Conservation (phyloP, 371 early-diverging fungal genomes). For the Mucor mucedo region DNA sequence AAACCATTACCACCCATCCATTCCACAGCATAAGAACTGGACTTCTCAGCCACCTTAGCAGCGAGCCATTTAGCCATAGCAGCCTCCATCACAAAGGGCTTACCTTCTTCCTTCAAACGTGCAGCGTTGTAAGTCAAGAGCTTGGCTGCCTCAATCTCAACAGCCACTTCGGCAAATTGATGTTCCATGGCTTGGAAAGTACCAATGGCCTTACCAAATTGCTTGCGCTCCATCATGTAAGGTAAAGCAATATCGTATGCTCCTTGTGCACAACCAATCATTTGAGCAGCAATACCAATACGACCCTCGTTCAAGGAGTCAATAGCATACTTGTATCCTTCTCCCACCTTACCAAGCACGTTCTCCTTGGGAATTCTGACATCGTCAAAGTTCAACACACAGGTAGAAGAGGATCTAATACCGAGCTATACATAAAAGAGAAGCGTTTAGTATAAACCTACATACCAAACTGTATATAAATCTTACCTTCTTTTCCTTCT, state of each 20-base stretch:
- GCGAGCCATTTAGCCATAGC: conserved; percentile 98
- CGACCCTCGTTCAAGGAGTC: conserved; percentile 98
- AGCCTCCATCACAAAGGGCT: conserved; percentile 91
- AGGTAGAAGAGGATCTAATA: conserved; percentile 95
- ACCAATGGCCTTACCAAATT: conserved; percentile 89
- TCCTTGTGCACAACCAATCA: conserved; percentile 97
- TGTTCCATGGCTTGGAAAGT: conserved; percentile 97
- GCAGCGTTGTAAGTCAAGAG: conserved; percentile 98
- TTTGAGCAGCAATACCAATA: conserved; percentile 98
- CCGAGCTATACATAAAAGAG: conserved; percentile 47
- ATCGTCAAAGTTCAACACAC: conserved; percentile 93
- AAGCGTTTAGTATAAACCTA: neutral
- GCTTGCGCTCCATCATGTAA: conserved; percentile 94
- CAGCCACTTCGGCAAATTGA: conserved; percentile 95
- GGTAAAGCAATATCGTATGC: conserved; percentile 90
- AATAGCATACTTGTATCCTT: conserved; percentile 99
- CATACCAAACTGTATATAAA: neutral
- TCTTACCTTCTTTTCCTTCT: conserved; percentile 93
- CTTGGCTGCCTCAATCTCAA: conserved; percentile 95
- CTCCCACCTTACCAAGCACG: conserved; percentile 90
- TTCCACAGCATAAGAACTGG: conserved; percentile 91
- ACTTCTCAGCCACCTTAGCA: conserved; percentile 93
- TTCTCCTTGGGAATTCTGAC: conserved; percentile 87
- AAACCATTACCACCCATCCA: conserved; percentile 98
- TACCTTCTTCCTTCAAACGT: conserved; percentile 92